Evolutionary conservation across 164 flowering plant species (phyloP), one percentile per base, ranked within the genome.

Genomic region (Sedum album): DNA sequence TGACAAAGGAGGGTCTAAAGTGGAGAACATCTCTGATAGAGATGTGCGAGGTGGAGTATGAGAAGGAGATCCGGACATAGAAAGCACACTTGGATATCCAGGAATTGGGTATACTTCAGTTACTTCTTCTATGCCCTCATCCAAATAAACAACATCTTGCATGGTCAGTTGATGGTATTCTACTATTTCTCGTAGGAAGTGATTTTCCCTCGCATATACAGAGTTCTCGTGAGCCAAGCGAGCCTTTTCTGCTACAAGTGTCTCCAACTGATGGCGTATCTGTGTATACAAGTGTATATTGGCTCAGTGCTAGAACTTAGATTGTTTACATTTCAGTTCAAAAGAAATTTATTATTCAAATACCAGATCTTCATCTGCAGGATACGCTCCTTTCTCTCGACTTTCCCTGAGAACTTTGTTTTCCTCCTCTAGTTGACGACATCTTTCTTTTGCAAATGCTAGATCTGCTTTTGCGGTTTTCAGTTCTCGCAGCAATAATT

Each of bases 401-500:
- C 79, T 79, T 80, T 87, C 96, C 69, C 93, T 74, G 51, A 90
- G 86, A 30, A 82, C 76, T 76, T 75, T 88, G 68, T 94, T 94
- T 78, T 94, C 96, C 77, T 90, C 96, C 80, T 94, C 99, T 57
- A 94, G 82, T 84, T 94, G 99, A 69, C 89, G 84, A 75, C 99
- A 88, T 72, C 97, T 77, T 70, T 87, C 87, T 73, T 94, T 94
- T 4, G 97, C 96, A 85, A 91, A 91, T 64, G 97, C 96, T 39
- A 94, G 73, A 66, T 94, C 99, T 23, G 97, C 93, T 83, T 94
- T 94, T 18, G 85, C 86, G 44, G 95, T 88, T 76, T 94, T 94
- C 73, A 94, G 73, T 81, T 94, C 97, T 18, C 97, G 83, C 36
- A 94, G 83, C 55, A 91, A 93, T 14, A 94, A 82, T 71, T 94